Base-by-base conservation (phyloP, 78 protist genomes). In the Dictyostelium firmibasis region DNA sequence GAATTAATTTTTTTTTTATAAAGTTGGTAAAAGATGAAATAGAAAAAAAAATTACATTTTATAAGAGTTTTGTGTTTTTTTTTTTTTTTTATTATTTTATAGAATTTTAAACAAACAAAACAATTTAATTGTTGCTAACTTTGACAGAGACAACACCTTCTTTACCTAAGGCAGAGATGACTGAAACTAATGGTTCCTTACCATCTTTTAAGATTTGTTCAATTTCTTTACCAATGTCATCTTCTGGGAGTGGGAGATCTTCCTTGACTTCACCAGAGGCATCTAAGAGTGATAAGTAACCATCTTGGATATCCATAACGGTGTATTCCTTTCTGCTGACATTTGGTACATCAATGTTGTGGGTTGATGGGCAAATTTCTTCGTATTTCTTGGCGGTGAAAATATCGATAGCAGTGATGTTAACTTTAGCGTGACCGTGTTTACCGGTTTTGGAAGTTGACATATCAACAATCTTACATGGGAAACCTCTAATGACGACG, bases 401-500 rank as follows among this genome's bases (percentile, higher is more conserved):
- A 94, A 99, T 98, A 82, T 99, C 99, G 27, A 97, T 81, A 74
- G 96, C 99, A 60, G 88, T 86, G 44, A 98, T 27, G 96, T 98
- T 83, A 83, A 97, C 98, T 98, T 99, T 99, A 81, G 99, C 99
- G 97, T 98, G 99, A 29, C 99, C 99, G 98, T 99, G 99, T 98
- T 99, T 99, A 77, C 99, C 99, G 47, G 99, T 99, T 98, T 99
- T 99, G 72, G 99, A 98, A 83, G 98, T 97, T 74, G 98, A 86
- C 96, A 85, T 95, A 47, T 92, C 96, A 70, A 95, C 97, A 60
- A 95, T 67, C 81, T 95, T 92, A 92, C 96, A 95, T 64, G 97
- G 95, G 88, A 81, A 69, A 43, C 89, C 89, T 88, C 69, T 94
- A 53, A 94, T 43, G 43, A 94, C 96, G 93, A 94, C 96, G 86